Base-by-base conservation (phyloP, 2,329 filamentous ascomycete species). In the Tolypocladium guangdongense region DNA sequence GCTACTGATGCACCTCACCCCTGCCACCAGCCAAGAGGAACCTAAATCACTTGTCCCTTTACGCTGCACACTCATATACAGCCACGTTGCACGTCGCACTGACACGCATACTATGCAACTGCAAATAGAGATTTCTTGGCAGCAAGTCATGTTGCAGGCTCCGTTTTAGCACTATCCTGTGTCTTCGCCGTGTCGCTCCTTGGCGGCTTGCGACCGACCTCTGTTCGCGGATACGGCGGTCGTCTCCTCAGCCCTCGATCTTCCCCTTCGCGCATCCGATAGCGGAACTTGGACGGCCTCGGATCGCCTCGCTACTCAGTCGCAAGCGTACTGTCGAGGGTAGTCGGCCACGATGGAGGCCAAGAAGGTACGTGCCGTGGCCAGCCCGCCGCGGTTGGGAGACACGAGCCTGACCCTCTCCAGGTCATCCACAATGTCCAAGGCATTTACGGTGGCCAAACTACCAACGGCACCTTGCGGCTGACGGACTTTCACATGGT, bases 401-500 rank as follows among this genome's bases (percentile, higher is more conserved):
- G 38, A 49, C n/a, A 32, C 16, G 8, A 49, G 39, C 50, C 54
- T 55, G 47, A 54, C 27, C 14, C 49, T 41, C 50, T 49, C 35
- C 51, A 78, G 75, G 68, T 75, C 54, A 65, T 76, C 61, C 80
- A 87, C 57, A 71, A 80, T 65, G 81, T 85, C 54, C 77, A 82
- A 58, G 78, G 80, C 62, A 75, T 84, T 58, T 76, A 80, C 58
- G 76, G 76, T 52, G 83, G 82, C 62, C 75, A 80, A 59, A 75
- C 75, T 51, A 78, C 78, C 35, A 71, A 70, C 27, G 81, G 81
- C 57, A 80, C 76, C 56, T 70, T 86, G 52, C 78, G 82, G 62
- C 72, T 86, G 53, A 82, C 81, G 57, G 76, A 82, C 63, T 83
- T 81, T 66, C 83, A 87, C 67, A 73, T 80, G 57, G 71, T 80